Evolutionary conservation across 75 land plant species (phyloP), one percentile per base, ranked within the genome.

Genomic region (Selaginella tamariscina): DNA sequence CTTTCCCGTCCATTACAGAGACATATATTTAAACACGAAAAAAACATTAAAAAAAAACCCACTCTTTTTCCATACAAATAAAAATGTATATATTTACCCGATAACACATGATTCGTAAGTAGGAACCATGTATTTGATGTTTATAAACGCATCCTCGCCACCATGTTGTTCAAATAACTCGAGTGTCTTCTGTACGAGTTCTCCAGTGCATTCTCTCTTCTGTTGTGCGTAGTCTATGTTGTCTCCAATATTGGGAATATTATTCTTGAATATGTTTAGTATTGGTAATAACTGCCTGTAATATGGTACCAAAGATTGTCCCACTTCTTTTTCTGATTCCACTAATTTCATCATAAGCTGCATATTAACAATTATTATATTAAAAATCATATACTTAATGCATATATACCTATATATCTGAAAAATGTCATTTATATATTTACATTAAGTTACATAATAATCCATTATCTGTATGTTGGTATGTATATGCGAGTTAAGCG

Each of bases 81-180:
- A n/a, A n/a, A n/a, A n/a, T n/a, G n/a, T n/a, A n/a, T n/a, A n/a
- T n/a, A n/a, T 39, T 15, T 39, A 39, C 15, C 62, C 23, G 8
- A 59, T 23, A n/a, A 59, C 62, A 23, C 62, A n/a, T 9, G 62
- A 59, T 59, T 59, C 62, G 21, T 59, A 59, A 8, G 62, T 59
- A 5, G 62, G 62, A 27, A 59, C 26, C 62, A 59, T 59, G 26
- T 59, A 59, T n/a, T 59, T 59, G 62, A 59, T 59, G 62, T 59
- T 59, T 8, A 59, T 59, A n/a, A 59, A 59, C n/a, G 62, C 62
- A n/a, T 59, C 62, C 24, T 21, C 24, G 26, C 62, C 62, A 5
- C 62, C 62, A 23, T 59, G 26, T 9, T 8, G 8, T 59, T 59
- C 62, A 9, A 59, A 59, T 2, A 59, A 23, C 23, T 59, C 24